These are phyloP conservation scores for Cardamine occulta DNA, from an alignment of 345 rosid species.

Conservation along the genomic window DNA sequence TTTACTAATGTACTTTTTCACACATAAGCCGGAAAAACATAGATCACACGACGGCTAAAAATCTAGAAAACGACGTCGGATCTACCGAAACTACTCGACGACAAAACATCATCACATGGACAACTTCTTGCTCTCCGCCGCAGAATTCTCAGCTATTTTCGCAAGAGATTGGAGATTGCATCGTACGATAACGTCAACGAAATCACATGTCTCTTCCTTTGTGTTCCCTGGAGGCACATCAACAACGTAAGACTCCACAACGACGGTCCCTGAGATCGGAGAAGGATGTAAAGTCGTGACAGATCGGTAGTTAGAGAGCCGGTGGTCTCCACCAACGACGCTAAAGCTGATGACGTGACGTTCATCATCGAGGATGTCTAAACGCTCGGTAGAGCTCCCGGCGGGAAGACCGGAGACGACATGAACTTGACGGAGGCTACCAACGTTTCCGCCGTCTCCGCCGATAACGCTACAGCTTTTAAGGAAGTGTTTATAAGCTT, in stretches of 20 bases:
- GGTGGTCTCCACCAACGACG: constrained; percentile 69
- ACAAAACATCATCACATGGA: constrained; percentile 29
- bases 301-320: constrained; percentile 66
- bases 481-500: constrained; percentile 72
- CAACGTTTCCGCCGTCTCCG: constrained; percentile 66
- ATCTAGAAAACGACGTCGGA: constrained; percentile 35
- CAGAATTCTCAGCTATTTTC: constrained; percentile 59
- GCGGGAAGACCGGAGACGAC: constrained; percentile 81
- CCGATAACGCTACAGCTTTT: constrained; percentile 69
- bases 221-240: constrained; percentile 85
- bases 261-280: constrained; percentile 62
- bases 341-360: constrained; percentile 68
- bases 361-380: constrained; percentile 74
- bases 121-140: constrained; percentile 37
- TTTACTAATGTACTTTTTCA: constrained; percentile 37
- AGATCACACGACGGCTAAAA: constrained; percentile 45
- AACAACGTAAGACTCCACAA: constrained; percentile 84
- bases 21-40: constrained; percentile 40
- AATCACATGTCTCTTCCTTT: constrained; percentile 73
- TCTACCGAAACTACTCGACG: constrained; percentile 22
- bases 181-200: constrained; percentile 72
- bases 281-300: constrained; percentile 67
- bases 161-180: constrained; percentile 87
- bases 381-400: constrained; percentile 57
- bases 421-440: constrained; percentile 61